phyloP scores from a whole-genome alignment of 148 eudicot genomes.

The Arctostaphylos glauca region DNA sequence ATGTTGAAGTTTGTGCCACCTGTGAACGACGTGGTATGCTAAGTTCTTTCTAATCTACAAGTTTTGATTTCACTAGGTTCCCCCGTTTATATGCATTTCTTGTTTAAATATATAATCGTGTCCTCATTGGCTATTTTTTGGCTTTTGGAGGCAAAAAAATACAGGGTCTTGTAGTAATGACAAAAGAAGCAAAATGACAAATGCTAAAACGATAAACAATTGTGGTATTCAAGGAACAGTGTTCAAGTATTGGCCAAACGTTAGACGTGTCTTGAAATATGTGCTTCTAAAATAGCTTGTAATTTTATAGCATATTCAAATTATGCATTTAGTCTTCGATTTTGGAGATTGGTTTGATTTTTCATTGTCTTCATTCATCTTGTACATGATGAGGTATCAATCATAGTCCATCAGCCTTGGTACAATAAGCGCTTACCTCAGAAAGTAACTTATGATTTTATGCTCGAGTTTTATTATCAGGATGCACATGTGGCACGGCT shows the following conservation, averaged over 20 bases:
- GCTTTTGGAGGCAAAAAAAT: not conserved
- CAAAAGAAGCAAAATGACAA: not conserved
- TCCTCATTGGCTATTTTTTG: not conserved
- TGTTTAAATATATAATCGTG: not conserved
- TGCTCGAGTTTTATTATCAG: not conserved
- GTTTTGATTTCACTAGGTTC: not conserved
- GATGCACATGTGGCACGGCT: constrained; percentile 19
- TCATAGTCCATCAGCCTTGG: not conserved
- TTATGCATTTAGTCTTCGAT: not conserved
- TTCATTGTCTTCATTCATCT: not conserved
- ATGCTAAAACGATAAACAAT: not conserved
- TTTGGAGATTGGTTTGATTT: not conserved
- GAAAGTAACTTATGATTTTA: not conserved
- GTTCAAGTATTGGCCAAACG: no score
- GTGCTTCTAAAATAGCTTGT: not conserved
- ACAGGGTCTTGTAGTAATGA: not conserved
- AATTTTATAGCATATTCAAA: not conserved
- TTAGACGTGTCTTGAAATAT: not conserved
- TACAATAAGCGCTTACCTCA: not conserved
- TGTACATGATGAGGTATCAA: not conserved
- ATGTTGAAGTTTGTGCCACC: constrained; percentile 40
- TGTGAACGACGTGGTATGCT: constrained; percentile 34
- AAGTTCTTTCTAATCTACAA: constrained; percentile 22
- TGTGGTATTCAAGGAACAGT: not conserved
- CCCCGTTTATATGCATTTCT: not conserved